A percentile compares a stretch with the other conserved stretches of the same genome.
Conservation (phyloP, 306 rosid species). For the Corylus heterophylla region DNA sequence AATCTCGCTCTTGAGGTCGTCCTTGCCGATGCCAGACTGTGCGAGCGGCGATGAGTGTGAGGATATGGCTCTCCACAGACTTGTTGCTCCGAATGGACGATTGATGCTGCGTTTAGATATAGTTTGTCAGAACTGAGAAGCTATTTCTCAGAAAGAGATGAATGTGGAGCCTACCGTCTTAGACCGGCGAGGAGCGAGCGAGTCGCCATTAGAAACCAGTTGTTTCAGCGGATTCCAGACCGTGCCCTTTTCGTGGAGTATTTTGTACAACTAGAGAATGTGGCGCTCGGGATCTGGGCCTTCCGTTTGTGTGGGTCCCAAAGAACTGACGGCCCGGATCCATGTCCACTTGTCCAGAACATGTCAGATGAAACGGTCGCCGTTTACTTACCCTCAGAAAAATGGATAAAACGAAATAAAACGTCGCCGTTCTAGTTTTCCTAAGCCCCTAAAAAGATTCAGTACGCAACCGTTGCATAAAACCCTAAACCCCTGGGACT, state of each 20-base stretch:
- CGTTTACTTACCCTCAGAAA: neutral
- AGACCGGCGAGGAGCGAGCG: constrained; percentile 33
- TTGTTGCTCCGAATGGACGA: constrained; percentile 18
- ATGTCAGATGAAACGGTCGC: neutral
- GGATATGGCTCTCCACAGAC: constrained; percentile 23
- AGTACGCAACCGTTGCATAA: constrained; percentile 1
- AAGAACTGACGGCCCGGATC: neutral
- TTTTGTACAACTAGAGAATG: neutral
- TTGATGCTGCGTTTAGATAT: constrained; percentile 28
- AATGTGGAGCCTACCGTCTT: constrained; percentile 32
- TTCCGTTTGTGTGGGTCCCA: constrained; percentile 24
- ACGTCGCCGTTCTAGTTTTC: constrained; percentile 19
- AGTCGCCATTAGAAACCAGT: constrained; percentile 37
- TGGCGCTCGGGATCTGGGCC: neutral
- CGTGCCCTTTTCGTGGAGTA: neutral
- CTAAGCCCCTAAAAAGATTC: neutral
- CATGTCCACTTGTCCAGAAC: neutral
- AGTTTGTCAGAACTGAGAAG: neutral
- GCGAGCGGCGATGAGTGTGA: constrained; percentile 21
- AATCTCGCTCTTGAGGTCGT: constrained; percentile 37
- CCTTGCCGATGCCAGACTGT: constrained; percentile 1
- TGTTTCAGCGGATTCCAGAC: neutral
- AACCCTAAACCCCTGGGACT: constrained; percentile 33
- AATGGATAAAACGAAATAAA: neutral
- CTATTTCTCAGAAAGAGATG: neutral